phyloP scores from a whole-genome alignment of 2,329 filamentous ascomycete genomes.

The Amauroascus niger region DNA sequence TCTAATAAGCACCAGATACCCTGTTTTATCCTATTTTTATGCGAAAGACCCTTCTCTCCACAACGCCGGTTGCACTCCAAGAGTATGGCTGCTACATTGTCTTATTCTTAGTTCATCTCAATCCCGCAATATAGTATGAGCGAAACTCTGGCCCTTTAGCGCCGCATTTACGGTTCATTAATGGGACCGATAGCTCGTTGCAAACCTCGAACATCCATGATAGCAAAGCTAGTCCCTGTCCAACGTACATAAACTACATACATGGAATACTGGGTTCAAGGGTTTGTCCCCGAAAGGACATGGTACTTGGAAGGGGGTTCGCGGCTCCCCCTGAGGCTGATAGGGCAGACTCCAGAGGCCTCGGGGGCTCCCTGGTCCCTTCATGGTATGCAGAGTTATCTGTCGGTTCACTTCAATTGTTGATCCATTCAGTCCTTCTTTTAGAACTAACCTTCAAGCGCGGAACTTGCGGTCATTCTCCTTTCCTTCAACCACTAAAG shows the following conservation, averaged over 20 bases:
- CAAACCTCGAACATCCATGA: not conserved
- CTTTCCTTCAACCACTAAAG: not conserved
- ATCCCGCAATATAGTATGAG: not conserved
- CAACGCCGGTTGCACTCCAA: no score
- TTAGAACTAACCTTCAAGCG: not conserved
- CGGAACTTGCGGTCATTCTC: not conserved
- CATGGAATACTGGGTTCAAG: not conserved
- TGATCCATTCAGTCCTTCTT: not conserved
- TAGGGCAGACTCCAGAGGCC: constrained; percentile 7
- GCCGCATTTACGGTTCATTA: not conserved
- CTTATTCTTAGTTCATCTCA: no score
- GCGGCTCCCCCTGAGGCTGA: constrained; percentile 5
- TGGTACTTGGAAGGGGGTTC: not conserved
- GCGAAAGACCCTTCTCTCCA: not conserved
- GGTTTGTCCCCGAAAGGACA: not conserved
- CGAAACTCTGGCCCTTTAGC: not conserved
- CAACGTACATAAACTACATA: not conserved
- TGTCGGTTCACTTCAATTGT: not conserved
- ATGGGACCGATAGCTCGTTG: not conserved
- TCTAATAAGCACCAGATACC: not conserved
- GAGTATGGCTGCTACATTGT: no score
- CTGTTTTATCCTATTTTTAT: not conserved
- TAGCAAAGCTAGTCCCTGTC: not conserved
- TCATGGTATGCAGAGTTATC: not conserved
- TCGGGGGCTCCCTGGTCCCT: not conserved